Evolutionary conservation across 306 rosid genomes (phyloP).

Genomic region (Alnus glutinosa): DNA sequence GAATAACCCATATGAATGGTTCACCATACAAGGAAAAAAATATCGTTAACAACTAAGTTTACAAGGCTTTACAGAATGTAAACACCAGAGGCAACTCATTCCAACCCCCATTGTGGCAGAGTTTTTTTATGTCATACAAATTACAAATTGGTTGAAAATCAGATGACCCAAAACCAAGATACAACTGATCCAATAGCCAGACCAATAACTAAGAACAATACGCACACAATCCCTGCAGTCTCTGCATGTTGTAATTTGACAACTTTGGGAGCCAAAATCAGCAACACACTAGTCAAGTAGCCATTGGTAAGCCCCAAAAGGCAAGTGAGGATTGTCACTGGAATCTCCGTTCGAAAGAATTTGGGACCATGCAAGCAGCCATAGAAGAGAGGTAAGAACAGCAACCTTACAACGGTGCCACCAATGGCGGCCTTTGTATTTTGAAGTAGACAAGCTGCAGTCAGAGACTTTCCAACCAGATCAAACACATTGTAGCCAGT

Average conservation of each 20-base stretch:
- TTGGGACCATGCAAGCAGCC: conserved; percentile 81
- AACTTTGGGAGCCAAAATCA: conserved; percentile 78
- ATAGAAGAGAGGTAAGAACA: conserved; percentile 83
- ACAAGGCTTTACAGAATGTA: conserved; percentile 10
- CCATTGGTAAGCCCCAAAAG: conserved; percentile 89
- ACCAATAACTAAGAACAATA: conserved; percentile 69
- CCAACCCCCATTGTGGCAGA: background rate
- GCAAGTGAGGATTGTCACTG: conserved; percentile 61
- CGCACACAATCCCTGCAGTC: conserved; percentile 77
- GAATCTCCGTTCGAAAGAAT: conserved; percentile 82
- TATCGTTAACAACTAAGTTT: background rate
- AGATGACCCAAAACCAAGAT: conserved; percentile 90
- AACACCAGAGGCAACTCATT: background rate
- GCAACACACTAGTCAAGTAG: conserved; percentile 74
- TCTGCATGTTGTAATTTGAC: conserved; percentile 79
- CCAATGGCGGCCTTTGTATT: conserved; percentile 61
- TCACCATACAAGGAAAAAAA: background rate
- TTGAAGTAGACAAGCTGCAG: conserved; percentile 64
- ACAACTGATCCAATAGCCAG: conserved; percentile 73
- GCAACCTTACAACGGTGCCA: conserved; percentile 57
- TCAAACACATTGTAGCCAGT: conserved; percentile 73
- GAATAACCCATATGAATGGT: no score
- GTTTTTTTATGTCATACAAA: conserved; percentile 17
- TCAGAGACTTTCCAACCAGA: conserved; percentile 79
- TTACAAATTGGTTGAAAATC: conserved; percentile 22